A percentile compares a stretch with the other conserved stretches of the same genome.
Evolutionary conservation across 1,139 yeast species (phyloP).

Genomic region (Hyphopichia burtonii): DNA sequence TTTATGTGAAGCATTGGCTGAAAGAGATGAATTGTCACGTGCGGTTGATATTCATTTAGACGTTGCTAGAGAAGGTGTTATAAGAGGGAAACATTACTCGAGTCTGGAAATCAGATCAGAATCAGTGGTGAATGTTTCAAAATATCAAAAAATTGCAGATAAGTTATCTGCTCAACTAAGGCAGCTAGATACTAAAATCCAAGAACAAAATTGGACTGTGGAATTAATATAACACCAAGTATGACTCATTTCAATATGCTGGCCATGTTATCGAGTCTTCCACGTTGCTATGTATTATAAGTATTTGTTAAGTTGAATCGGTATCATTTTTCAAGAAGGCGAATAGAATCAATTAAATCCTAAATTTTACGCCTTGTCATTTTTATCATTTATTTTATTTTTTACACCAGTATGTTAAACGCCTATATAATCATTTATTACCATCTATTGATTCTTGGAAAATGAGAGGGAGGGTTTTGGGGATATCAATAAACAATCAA

Average conservation of each 20-base stretch:
- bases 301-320: background rate
- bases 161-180: constrained; percentile 8
- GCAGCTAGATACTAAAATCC: constrained; percentile 13
- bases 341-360: background rate
- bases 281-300: too few relatives aligned
- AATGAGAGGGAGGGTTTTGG: background rate
- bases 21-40: constrained; percentile 11
- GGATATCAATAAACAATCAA: background rate
- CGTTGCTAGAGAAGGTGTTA: background rate
- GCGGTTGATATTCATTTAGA: constrained; percentile 4
- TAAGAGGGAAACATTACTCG: constrained; percentile 10
- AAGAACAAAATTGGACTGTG: constrained; percentile 14
- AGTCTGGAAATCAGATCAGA: constrained; percentile 12
- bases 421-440: background rate
- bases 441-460: background rate
- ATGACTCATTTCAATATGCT: background rate
- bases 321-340: background rate
- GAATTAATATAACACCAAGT: background rate
- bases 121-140: constrained; percentile 7
- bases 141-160: constrained; percentile 9
- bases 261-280: too few relatives aligned
- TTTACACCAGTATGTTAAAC: background rate
- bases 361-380: too few relatives aligned
- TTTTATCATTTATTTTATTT: too few relatives aligned
- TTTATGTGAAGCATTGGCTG: constrained; percentile 14